Base-by-base conservation (phyloP, 2,329 filamentous ascomycete genomes). In the Hyphodiscus sp. region DNA sequence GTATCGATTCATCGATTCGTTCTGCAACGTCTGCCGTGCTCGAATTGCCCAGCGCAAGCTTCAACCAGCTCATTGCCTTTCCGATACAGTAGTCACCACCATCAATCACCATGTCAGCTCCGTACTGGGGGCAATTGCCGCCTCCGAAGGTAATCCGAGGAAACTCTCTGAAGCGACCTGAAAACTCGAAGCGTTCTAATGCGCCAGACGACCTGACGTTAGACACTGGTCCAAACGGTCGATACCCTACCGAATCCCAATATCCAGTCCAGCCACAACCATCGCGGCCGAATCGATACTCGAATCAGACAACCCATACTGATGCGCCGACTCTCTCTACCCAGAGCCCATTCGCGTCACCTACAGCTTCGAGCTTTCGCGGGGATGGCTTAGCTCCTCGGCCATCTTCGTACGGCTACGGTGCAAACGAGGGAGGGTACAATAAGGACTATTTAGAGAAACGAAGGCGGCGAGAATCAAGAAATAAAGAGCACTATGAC, bases 91-190 rank as follows among this genome's bases (percentile, higher is more conserved):
- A 49, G 26, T 41, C 33, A 47, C 41, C 29, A 20, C 33, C 38
- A 29, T 45, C 41, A 20, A 10, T 41, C 41, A 49, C 51, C 47
- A 61, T 60, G 57, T 52, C 59, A 50, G 56, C 60, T 45, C 62
- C 59, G 20, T 83, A 82, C 71, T 82, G 80, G 80, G 79, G 79
- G 67, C 70, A 80, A 65, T 71, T 83, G 58, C 79, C 80, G 55
- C 69, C 73, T 57, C 70, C 76, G 49, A 77, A 74, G 61, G 65
- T 72, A 61, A 58, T 60, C 29, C 64, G 63, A 50, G 63, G 66
- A 51, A 59, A 62, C 52, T 63, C 63, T 54, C 59, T 69, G 57
- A 71, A 72, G 62, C 69, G 69, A 56, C 72, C 71, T 44, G 52
- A 52, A 47, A 53, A 54, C 10, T 18, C 51, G 20, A 46, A 46